phyloP scores from a whole-genome alignment of 1,284 basidiomycete species.

The Leccinum brunneo-olivaceum region DNA sequence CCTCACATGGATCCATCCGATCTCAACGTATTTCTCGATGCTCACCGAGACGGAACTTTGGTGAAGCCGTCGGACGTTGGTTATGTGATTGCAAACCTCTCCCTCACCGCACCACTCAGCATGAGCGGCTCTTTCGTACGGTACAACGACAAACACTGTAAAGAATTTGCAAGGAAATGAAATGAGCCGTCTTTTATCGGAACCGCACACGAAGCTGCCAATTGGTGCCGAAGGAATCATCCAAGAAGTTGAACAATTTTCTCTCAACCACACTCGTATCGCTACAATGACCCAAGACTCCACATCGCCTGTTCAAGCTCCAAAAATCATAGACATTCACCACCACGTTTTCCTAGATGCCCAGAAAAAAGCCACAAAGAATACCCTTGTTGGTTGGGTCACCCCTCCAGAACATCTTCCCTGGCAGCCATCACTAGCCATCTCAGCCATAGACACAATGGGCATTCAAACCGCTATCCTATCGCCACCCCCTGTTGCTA shows the following conservation, averaged over 20 bases:
- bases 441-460: slow-evolving; percentile 53
- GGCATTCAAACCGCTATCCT: slow-evolving; percentile 54
- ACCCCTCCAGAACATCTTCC: slow-evolving; percentile 58
- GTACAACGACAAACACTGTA: slow-evolving; percentile 63
- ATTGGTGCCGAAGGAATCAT: slow-evolving; percentile 11
- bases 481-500: slow-evolving; percentile 56
- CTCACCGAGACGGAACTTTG: slow-evolving; percentile 58
- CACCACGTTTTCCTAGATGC: slow-evolving; percentile 62
- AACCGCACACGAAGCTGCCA: slow-evolving; percentile 12
- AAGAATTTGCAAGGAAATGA: slow-evolving; percentile 40
- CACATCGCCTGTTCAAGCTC: neutral
- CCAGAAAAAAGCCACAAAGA: slow-evolving; percentile 39
- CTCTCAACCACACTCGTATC: neutral
- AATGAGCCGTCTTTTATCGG: slow-evolving; percentile 12
- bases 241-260: slow-evolving; percentile 7
- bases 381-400: slow-evolving; percentile 47
- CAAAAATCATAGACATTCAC: slow-evolving; percentile 55
- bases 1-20: slow-evolving; percentile 47
- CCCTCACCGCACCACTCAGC: slow-evolving; percentile 47
- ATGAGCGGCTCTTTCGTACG: slow-evolving; percentile 72
- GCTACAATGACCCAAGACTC: slow-evolving; percentile 13
- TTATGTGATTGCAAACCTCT: slow-evolving; percentile 67
- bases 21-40: slow-evolving; percentile 52
- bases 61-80: slow-evolving; percentile 67
- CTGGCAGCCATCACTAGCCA: slow-evolving; percentile 53